Percentiles rank a stretch among this genome's conserved stretches.
Evolutionary conservation across 257 asterid species (phyloP).

Genomic region (Penstemon davidsonii): DNA sequence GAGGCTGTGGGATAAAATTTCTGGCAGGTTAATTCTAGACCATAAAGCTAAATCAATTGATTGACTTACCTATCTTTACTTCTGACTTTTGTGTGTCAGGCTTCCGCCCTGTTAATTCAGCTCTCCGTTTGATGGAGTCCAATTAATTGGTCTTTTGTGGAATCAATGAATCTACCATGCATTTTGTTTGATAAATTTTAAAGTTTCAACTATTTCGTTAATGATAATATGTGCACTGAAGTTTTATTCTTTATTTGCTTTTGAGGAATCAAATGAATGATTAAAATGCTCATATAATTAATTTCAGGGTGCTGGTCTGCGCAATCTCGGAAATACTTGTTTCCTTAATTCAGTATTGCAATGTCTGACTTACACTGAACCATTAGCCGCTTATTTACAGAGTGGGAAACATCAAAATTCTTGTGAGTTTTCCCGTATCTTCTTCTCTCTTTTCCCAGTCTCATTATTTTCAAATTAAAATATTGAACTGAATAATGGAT

Average conservation of each 20-base stretch:
- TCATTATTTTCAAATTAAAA: neutral
- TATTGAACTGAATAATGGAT: neutral
- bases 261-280: slow-evolving; percentile 24
- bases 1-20: neutral
- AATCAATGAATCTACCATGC: neutral
- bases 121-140: neutral
- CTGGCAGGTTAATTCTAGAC: neutral
- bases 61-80: neutral
- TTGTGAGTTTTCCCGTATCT: slow-evolving; percentile 55
- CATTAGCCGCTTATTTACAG: slow-evolving; percentile 94
- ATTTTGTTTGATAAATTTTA: neutral
- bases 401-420: slow-evolving; percentile 94
- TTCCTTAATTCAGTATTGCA: slow-evolving; percentile 92
- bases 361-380: slow-evolving; percentile 95
- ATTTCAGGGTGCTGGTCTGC: slow-evolving; percentile 97
- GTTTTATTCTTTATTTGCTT: neutral
- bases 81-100: neutral
- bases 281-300: slow-evolving; percentile 13
- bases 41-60: neutral
- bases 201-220: neutral
- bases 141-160: neutral
- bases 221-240: neutral
- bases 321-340: slow-evolving; percentile 96
- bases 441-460: neutral
- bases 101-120: slow-evolving; percentile 1